Base-by-base conservation (phyloP, 1,139 yeast genomes). In the Oligophagozyma castellii region DNA sequence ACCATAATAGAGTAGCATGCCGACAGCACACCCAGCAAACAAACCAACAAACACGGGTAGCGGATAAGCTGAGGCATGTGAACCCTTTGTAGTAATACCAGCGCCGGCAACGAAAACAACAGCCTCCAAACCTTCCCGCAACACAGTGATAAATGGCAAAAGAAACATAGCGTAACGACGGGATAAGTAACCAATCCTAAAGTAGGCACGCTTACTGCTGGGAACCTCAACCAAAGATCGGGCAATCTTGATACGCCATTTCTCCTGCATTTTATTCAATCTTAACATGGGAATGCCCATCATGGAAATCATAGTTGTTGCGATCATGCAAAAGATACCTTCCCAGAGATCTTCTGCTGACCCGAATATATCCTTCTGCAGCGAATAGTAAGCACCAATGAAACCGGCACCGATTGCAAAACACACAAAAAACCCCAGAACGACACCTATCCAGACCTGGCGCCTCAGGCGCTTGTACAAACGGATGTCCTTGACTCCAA, bases 71-170 rank as follows among this genome's bases (percentile, higher is more conserved):
- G 70, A 55, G 14, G 84, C 84, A 22, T 61, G 61, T 15, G 67
- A 57, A 34, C 59, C 61, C 32, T 34, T 33, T 2, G 72, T 62
- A 12, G 67, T 56, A 29, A 74, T 60, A 40, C 93, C 93, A 24
- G 84, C 80, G 46, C 94, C 94, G 23, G 94, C 94, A 33, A 83
- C 76, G 48, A 81, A 81, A 14, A 81, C 86, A 29, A 83, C 89
- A 3, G 93, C 94, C 61, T 83, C 95, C 39, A 83, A 62, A 38
- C 94, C 95, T 64, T 83, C 94, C 61, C 94, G 71, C 37, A 83
- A 63, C 29, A 83, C 77, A 13, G 95, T 83, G 43, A 83, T 65
- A 41, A 79, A 73, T 11, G 94, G 94, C 40, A 83, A 59, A 32
- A 81, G 53, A 37, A 75, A 80, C 72, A 83, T 65, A 26, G 84